Conservation (phyloP, 2,329 filamentous ascomycete genomes). For the Sphaerulina vaccinii region DNA sequence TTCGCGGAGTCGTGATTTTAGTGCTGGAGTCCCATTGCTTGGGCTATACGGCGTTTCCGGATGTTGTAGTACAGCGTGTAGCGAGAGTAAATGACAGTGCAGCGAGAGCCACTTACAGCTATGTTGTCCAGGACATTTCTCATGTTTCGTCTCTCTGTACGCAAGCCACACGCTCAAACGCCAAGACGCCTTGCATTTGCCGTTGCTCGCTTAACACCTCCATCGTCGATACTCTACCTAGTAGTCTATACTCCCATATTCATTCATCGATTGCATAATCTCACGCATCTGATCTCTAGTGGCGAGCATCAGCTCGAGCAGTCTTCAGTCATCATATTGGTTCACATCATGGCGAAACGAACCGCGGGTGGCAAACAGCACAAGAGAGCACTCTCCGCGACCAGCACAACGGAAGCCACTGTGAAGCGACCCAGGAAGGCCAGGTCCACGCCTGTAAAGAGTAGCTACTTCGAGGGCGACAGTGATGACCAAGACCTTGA, state of each 20-base stretch:
- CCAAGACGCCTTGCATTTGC: no score
- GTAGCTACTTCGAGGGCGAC: constrained; percentile 48
- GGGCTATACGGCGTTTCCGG: neutral
- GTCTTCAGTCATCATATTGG: neutral
- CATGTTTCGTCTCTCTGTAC: no score
- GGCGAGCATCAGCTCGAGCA: no score
- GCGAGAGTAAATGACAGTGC: neutral
- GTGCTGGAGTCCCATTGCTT: neutral
- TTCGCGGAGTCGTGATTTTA: neutral
- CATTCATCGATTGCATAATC: no score
- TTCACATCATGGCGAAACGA: constrained; percentile 29
- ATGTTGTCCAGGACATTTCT: no score
- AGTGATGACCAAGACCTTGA: constrained; percentile 5
- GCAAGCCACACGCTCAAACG: no score
- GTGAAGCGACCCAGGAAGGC: constrained; percentile 29
- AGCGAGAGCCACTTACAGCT: no score
- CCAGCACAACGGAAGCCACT: neutral
- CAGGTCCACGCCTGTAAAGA: constrained; percentile 46
- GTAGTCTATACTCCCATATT: no score
- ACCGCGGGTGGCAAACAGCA: constrained; percentile 23
- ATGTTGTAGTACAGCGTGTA: neutral
- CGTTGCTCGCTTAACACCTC: no score
- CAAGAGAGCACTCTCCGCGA: constrained; percentile 31
- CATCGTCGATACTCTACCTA: no score
- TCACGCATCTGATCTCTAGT: no score